Evolutionary conservation across 768 basidiomycete species (phyloP), one percentile per base, ranked within the genome.

Genomic region (Russula emetica): DNA sequence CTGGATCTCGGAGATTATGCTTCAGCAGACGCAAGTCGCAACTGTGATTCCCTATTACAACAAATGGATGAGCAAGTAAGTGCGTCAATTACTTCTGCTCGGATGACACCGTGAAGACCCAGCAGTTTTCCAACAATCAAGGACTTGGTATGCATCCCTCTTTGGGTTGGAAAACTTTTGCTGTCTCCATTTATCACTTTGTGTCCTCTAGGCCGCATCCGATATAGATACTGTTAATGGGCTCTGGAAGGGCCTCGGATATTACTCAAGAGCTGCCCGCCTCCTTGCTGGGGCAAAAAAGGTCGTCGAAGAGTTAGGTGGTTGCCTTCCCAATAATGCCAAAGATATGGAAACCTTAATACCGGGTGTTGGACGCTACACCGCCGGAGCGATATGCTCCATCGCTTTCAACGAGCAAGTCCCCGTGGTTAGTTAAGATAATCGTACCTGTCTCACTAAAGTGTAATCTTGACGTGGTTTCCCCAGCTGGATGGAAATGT

Each of bases 11-110:
- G 93, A 98, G 76, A 87, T 97, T 62, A 97, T 97, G 95, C 80
- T 95, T 2, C 95, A 98, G 74, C 95, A 98, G 75, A 98, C 95
- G 0, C 94, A 96, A 73, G 94, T 97, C 38, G 81, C 76, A 5
- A 94, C 93, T 1, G 94, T 96, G n/a, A 93, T 95, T 69, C 90
- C 90, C 1, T 98, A 97, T 75, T 98, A 92, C 74, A 86, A 83
- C 58, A 81, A 82, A 26, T 98, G 94, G 94, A 91, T 95, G 81
- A 77, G 79, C 68, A 87, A 79, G 90, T 91, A 66, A 63, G 83
- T 76, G 24, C 24, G 45, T 32, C 44, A 45, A 8, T 61, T 20
- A 66, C 42, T 47, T 64, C 4, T 32, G 13, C 55, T 54, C 36
- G 49, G n/a, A 34, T 10, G 36, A 47, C 28, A 14, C 10, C 32